Evolutionary conservation across 768 basidiomycete species (phyloP), one percentile per base, ranked within the genome.

Genomic region (Boletus patriciae): DNA sequence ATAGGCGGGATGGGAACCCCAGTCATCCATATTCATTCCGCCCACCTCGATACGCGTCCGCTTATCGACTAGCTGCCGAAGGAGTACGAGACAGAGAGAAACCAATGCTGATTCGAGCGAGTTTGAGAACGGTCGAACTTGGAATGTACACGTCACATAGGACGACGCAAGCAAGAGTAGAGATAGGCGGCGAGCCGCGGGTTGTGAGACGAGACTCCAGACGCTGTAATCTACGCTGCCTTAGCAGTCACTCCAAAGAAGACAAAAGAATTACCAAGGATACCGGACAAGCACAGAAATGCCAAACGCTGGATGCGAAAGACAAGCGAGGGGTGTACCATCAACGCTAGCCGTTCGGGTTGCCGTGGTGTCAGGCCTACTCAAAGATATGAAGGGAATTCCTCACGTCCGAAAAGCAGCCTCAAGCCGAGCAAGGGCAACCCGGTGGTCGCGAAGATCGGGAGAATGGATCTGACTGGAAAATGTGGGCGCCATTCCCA

Each of bases 81-180:
- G 55, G 18, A 66, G 55, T 11, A 65, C 61, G 6, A 76, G 64
- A 34, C 66, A 73, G 13, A 72, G 55, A 13, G 70, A 63, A 4
- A 77, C 46, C 18, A 73, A 43, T 3, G 70, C 50, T 3, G 73
- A 64, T 58, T 77, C 76, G 3, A 74, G 54, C 4, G 74, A 70
- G 46, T 76, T 77, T 19, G 75, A 75, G 56, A 77, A 77, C 2
- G 76, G 74, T 38, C 76, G 66, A 43, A 75, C 54, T 48, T 77
- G 76, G 46, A 75, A 74, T 4, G 74, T 75, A 40, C 67, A 64
- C 33, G 68, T 64, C 45, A 75, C 70, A 42, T 77, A 66, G 23
- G 75, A 76, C 11, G 75, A 75, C 0, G 67, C 71, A 16, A 77
- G 57, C 15, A 76, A 62, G 18, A 74, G 52, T 15, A 68, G 49